Percentiles rank a stretch among this genome's conserved stretches.
Conservation (phyloP, 768 basidiomycete genomes). For the Termitomyces titanicus region DNA sequence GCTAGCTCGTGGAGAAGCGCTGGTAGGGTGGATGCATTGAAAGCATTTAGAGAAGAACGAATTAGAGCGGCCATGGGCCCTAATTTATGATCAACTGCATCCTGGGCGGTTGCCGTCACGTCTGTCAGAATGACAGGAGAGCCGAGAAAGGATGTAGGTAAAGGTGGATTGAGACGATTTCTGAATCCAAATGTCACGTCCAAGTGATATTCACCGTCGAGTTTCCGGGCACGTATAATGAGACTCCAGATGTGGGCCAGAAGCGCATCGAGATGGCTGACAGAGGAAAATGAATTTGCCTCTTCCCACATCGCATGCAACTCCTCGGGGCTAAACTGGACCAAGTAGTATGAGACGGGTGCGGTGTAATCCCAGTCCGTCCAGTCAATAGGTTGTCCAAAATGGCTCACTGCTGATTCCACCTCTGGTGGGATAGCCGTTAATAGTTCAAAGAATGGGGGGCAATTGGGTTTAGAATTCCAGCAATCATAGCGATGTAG, state of each 20-base stretch:
- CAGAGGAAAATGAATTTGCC: slow-evolving; percentile 12
- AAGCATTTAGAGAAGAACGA: slow-evolving; percentile 20
- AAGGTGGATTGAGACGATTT: slow-evolving; percentile 18
- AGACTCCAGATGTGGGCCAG: slow-evolving; percentile 32
- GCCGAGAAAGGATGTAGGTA: slow-evolving; percentile 26
- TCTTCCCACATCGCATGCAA: slow-evolving; percentile 29
- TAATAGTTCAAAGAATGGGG: slow-evolving; percentile 11
- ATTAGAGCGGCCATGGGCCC: slow-evolving; percentile 22
- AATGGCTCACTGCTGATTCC: neutral
- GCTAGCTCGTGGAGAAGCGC: slow-evolving; percentile 32
- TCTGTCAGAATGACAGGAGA: slow-evolving; percentile 28
- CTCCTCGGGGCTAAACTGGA: slow-evolving; percentile 24
- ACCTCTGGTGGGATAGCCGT: slow-evolving; percentile 18
- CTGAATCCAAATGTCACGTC: slow-evolving; percentile 21
- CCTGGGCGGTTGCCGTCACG: slow-evolving; percentile 15
- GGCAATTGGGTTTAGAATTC: slow-evolving; percentile 21
- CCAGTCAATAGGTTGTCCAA: slow-evolving; percentile 26
- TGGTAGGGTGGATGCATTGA: slow-evolving; percentile 20
- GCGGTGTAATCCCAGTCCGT: slow-evolving; percentile 22
- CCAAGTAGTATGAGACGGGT: slow-evolving; percentile 21
- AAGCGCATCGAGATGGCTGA: slow-evolving; percentile 33
- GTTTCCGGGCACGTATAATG: slow-evolving; percentile 26
- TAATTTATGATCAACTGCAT: slow-evolving; percentile 10
- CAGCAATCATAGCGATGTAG: slow-evolving; percentile 29
- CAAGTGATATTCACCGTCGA: slow-evolving; percentile 17